Evolutionary conservation across 106 monocot genomes (phyloP).

Genomic region (Hemerocallis citrina): DNA sequence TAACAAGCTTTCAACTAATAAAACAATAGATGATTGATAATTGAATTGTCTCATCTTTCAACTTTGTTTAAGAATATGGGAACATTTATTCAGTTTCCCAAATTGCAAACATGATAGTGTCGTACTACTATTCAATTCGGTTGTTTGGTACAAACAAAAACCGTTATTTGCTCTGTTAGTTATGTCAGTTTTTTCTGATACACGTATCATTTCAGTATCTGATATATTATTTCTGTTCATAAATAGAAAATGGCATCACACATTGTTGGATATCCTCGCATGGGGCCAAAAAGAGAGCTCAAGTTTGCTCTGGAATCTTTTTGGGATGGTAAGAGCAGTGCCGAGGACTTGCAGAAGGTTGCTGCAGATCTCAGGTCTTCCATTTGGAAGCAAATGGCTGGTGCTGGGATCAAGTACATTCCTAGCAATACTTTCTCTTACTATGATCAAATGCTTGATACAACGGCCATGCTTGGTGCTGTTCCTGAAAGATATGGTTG

Average conservation of each 20-base stretch:
- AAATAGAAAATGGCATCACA: slow-evolving; percentile 49
- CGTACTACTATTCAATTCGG: no score
- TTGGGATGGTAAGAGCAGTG: slow-evolving; percentile 50
- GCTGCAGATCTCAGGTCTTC: slow-evolving; percentile 47
- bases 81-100: no score
- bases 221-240: not conserved
- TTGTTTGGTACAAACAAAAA: no score
- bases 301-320: slow-evolving; percentile 62
- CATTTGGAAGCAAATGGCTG: slow-evolving; percentile 65
- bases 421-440: slow-evolving; percentile 65
- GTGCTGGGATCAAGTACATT: slow-evolving; percentile 54
- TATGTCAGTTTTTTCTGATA: no score
- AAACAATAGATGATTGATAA: no score
- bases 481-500: slow-evolving; percentile 40
- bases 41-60: no score
- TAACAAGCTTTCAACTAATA: no score
- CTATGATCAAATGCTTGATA: slow-evolving; percentile 62
- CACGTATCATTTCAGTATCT: not conserved
- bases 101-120: no score
- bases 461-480: slow-evolving; percentile 64
- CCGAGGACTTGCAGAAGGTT: slow-evolving; percentile 56
- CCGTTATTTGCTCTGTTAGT: no score
- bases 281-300: slow-evolving; percentile 68
- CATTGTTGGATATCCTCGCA: slow-evolving; percentile 60
- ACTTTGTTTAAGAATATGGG: no score